These are phyloP conservation scores for Clonostachys rosea DNA, from an alignment of 2,329 filamentous ascomycete genomes.

Conservation along the genomic window DNA sequence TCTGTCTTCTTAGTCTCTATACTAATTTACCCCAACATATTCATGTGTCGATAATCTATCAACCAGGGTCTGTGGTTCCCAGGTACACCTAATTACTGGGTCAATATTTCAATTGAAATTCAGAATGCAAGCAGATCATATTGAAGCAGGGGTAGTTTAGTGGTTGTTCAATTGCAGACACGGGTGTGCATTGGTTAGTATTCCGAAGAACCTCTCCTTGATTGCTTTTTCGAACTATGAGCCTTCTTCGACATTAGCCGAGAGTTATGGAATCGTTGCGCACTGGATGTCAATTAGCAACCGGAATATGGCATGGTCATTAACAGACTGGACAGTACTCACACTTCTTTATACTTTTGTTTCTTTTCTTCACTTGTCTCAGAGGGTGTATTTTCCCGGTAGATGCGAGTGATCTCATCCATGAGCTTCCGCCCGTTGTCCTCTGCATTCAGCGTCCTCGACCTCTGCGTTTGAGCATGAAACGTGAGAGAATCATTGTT, in stretches of 20 bases:
- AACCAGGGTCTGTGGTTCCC: too few species aligned
- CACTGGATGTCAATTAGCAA: constrained; percentile 16
- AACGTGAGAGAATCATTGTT: constrained; percentile 48
- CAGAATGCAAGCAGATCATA: too few species aligned
- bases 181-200: constrained; percentile 2
- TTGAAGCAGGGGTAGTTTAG: too few species aligned
- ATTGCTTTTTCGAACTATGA: constrained; percentile 44
- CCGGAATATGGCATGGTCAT: constrained; percentile 1
- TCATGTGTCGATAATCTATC: too few species aligned
- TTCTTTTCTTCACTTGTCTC: constrained; percentile 39
- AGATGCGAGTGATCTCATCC: constrained; percentile 43
- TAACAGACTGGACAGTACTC: constrained; percentile 6
- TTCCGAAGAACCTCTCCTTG: constrained; percentile 27
- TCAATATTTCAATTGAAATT: too few species aligned
- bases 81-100: too few species aligned
- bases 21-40: too few species aligned
- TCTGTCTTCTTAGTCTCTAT: too few species aligned
- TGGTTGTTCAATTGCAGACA: too few species aligned
- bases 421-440: constrained; percentile 46
- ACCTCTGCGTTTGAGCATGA: constrained; percentile 49
- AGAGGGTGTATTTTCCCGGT: constrained; percentile 37
- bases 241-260: constrained; percentile 44
- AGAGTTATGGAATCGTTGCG: constrained; percentile 36
- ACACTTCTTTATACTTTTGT: constrained; percentile 45
- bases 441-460: constrained; percentile 43